Evolutionary conservation across 768 basidiomycete species (phyloP).

Genomic region (Termitomyces bulborhizus): DNA sequence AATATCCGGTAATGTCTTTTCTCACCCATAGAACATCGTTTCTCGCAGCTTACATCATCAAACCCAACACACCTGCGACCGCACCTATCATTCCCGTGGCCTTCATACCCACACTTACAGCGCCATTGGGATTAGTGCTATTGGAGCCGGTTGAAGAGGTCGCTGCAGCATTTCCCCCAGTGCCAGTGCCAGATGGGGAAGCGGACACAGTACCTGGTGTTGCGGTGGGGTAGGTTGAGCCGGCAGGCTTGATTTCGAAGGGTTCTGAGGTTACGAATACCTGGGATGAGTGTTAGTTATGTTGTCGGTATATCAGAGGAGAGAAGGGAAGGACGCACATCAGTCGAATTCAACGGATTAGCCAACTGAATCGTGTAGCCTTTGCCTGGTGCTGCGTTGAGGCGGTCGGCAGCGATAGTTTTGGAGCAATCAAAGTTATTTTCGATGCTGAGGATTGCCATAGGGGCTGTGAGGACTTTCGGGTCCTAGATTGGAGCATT

Average conservation of each 20-base stretch:
- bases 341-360: slow-evolving; percentile 39
- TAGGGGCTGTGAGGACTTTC: slow-evolving; percentile 30
- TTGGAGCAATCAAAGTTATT: slow-evolving; percentile 57
- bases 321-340: slow-evolving; percentile 37
- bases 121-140: neutral
- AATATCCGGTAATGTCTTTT: neutral
- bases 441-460: slow-evolving; percentile 43
- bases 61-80: neutral
- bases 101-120: neutral
- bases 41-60: neutral
- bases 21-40: neutral
- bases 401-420: slow-evolving; percentile 40
- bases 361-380: slow-evolving; percentile 49
- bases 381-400: slow-evolving; percentile 30
- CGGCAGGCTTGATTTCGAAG: slow-evolving; percentile 43
- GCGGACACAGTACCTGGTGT: neutral
- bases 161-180: neutral
- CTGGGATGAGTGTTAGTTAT: slow-evolving; percentile 23
- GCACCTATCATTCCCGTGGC: neutral
- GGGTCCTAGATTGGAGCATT: slow-evolving; percentile 18
- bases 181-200: neutral
- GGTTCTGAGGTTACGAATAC: slow-evolving; percentile 46
- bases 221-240: slow-evolving; percentile 13
- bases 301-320: neutral
- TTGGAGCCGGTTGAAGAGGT: neutral